Base-by-base conservation (phyloP, 2,329 filamentous ascomycete species). In the Alternaria solani region DNA sequence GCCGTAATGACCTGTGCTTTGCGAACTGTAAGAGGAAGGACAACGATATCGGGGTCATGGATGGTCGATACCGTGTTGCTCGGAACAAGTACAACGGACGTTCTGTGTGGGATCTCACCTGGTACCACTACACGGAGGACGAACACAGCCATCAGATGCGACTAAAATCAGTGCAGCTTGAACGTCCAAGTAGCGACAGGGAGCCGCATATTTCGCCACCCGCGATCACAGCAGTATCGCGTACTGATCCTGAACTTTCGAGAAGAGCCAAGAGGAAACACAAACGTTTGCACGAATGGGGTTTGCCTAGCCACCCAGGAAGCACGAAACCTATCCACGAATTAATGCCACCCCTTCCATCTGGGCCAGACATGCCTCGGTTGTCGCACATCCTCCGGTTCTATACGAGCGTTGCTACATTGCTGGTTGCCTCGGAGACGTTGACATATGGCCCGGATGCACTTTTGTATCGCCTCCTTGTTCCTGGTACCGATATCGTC, bases 321-420 rank as follows among this genome's bases (percentile, higher is more conserved):
- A 38, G 4, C 7, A 16, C n/a, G 16, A 5, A 38, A 8, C 36
- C 36, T 18, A 18, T 16, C 16, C 16, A 20, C 11, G 28, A 9
- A 11, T n/a, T 4, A 5, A 4, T 32, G 16, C 26, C n/a, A 38
- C 44, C 47, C 46, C 32, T 30, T 18, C 16, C 12, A 30, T 14
- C 25, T 18, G 12, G 18, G 7, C 16, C 8, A 7, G 9, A 18
- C 4, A 58, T 58, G 51, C 55, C 55, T 20, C 55, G 51, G n/a
- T 38, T 53, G 7, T 48, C 32, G 1, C 51, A 63, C 23, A 49
- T 63, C 6, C 36, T 63, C 46, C 51, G 53, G 7, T 51, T 55
- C 46, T 59, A 59, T 42, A 56, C 60, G 5, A 59, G 51, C 23
- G 20, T 43, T 25, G 56, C 56, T 14, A 55, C 46, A 28, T 43